These are phyloP conservation scores for Dactylonectria estremocensis DNA, from an alignment of 2,329 filamentous ascomycete species.

Conservation along the genomic window DNA sequence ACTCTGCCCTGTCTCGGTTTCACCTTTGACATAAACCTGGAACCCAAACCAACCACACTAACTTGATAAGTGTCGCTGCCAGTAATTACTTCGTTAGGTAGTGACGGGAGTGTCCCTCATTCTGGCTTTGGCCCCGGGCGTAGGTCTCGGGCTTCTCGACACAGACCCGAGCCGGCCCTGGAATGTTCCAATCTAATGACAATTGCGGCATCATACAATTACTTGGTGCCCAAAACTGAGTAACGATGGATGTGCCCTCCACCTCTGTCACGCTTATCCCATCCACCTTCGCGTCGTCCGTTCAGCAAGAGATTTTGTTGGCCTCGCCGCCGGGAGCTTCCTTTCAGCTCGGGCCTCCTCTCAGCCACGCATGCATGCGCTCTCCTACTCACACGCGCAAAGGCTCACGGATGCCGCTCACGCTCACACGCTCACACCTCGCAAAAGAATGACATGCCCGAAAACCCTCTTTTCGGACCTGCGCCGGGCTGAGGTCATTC, in stretches of 20 bases:
- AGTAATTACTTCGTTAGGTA: not conserved
- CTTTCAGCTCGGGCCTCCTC: constrained; percentile 11
- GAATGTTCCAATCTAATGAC: constrained; percentile 18
- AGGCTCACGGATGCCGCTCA: constrained; percentile 2
- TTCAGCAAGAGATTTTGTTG: not conserved
- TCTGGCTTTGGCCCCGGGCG: not conserved
- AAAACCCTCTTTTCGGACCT: constrained; percentile 22
- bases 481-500: constrained; percentile 21
- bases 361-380: constrained; percentile 6
- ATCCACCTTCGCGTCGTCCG: constrained; percentile 14
- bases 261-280: constrained; percentile 6
- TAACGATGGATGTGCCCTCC: not conserved
- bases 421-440: constrained; percentile 5
- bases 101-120: constrained; percentile 11
- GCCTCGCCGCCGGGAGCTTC: constrained; percentile 17
- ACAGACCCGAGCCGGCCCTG: constrained; percentile 5
- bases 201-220: too few species aligned
- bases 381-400: constrained; percentile 1
- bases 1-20: constrained; percentile 25
- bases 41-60: constrained; percentile 11
- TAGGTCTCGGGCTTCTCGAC: not conserved
- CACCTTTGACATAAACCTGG: constrained; percentile 24
- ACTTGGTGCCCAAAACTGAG: not conserved
- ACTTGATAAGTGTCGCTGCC: not conserved
- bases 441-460: not conserved